A percentile compares a stretch with the other conserved stretches of the same genome.
Conservation (phyloP, 2,329 filamentous ascomycete genomes). For the Rutstroemia sp. region DNA sequence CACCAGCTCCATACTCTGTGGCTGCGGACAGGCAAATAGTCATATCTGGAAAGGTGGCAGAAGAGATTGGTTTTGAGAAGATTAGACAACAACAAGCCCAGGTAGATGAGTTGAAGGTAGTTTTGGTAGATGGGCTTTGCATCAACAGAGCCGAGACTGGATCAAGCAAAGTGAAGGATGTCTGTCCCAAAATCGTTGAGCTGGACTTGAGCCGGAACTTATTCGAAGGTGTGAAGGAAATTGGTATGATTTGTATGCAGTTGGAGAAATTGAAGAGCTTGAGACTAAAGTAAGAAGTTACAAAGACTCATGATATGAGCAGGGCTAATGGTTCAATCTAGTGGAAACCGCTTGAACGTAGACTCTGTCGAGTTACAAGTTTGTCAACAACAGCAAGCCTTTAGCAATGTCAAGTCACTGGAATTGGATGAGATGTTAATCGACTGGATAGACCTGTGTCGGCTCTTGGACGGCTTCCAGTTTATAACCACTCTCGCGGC, state of each 20-base stretch:
- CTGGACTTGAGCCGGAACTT: constrained; percentile 82
- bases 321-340: constrained; percentile 30
- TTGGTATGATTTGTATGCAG: constrained; percentile 64
- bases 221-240: constrained; percentile 58
- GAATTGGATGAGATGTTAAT: constrained; percentile 61
- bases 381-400: constrained; percentile 25
- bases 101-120: constrained; percentile 68
- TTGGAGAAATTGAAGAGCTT: constrained; percentile 60
- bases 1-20: constrained; percentile 15
- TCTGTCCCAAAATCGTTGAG: constrained; percentile 64
- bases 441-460: constrained; percentile 55
- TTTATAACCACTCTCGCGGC: constrained; percentile 44
- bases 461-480: constrained; percentile 46
- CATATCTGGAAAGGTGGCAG: constrained; percentile 74
- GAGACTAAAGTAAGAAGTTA: constrained; percentile 58
- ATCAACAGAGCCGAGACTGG: constrained; percentile 39
- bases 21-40: constrained; percentile 47
- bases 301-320: background rate
- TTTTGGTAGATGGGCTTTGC: constrained; percentile 72
- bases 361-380: constrained; percentile 36
- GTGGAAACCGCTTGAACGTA: constrained; percentile 63
- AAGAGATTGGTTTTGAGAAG: constrained; percentile 95
- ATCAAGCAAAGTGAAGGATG: constrained; percentile 38
- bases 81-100: constrained; percentile 72
- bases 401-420: constrained; percentile 50